Conservation (phyloP, 1,284 basidiomycete species). For the Moesziomyces parantarcticus region DNA sequence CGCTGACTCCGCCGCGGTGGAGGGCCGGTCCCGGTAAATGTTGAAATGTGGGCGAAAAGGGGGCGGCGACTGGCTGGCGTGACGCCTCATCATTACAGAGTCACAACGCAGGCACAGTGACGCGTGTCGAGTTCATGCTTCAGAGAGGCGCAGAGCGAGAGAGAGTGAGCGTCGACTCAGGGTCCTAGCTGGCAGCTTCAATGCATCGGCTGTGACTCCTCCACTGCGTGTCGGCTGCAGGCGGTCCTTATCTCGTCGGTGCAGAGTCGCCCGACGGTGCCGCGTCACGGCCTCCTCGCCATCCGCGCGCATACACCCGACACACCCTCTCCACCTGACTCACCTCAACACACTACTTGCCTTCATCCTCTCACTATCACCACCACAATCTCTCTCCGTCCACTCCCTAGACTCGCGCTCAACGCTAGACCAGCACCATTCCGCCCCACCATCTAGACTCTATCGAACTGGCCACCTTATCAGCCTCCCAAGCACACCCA, state of each 20-base stretch:
- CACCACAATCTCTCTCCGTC: background rate
- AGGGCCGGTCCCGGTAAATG: too few species aligned
- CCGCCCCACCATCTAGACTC: slow-evolving; percentile 5
- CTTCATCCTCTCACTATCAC: slow-evolving; percentile 2
- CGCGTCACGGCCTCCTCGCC: slow-evolving; percentile 1
- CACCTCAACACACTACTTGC: background rate
- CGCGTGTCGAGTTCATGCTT: slow-evolving; percentile 4
- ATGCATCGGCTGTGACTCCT: slow-evolving; percentile 36
- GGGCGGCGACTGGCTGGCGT: background rate
- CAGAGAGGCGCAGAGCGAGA: too few species aligned
- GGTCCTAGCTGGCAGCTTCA: slow-evolving; percentile 12
- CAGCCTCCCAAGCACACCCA: slow-evolving; percentile 30
- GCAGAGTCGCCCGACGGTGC: slow-evolving; percentile 18
- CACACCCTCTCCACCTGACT: background rate
- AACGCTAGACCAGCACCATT: slow-evolving; percentile 7
- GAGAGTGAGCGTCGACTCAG: slow-evolving; percentile 14
- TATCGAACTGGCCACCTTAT: slow-evolving; percentile 39
- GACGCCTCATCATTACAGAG: background rate
- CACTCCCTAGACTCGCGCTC: background rate
- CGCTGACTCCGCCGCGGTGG: too few species aligned
- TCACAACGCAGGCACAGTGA: background rate
- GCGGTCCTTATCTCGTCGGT: slow-evolving; percentile 29
- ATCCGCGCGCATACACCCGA: background rate
- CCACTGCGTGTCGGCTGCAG: slow-evolving; percentile 12
- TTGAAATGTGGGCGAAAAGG: background rate